A percentile compares a stretch with the other conserved stretches of the same genome.
Conservation (phyloP, 1,139 yeast genomes). For the Suhomyces coccinellae region DNA sequence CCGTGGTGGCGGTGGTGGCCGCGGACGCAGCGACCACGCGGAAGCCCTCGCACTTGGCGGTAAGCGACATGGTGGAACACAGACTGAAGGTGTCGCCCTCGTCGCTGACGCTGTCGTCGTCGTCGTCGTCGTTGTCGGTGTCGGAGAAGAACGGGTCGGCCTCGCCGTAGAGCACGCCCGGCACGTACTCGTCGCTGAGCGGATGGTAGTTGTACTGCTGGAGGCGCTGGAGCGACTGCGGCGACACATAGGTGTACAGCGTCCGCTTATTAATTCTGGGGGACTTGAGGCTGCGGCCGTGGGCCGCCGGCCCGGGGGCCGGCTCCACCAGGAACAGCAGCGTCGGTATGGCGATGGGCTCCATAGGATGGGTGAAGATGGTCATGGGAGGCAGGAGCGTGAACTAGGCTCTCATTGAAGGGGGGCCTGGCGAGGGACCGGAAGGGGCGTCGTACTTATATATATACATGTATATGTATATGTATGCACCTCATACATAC, state of each 20-base stretch:
- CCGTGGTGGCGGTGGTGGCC: background rate
- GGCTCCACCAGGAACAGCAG: background rate
- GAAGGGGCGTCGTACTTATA: background rate
- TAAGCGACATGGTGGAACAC: conserved; percentile 2
- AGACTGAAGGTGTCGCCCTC: conserved; percentile 9
- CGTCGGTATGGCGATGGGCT: conserved; percentile 11
- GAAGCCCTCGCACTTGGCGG: conserved; percentile 1
- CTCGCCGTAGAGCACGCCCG: conserved; percentile 7
- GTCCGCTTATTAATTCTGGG: conserved; percentile 6
- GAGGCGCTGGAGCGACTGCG: conserved; percentile 10
- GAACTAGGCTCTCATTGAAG: background rate
- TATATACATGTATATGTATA: no score
- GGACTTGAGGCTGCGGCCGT: conserved; percentile 1
- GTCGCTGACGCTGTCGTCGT: conserved; percentile 9
- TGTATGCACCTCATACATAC: no score
- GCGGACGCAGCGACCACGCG: background rate
- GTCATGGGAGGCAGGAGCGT: conserved; percentile 2
- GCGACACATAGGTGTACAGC: conserved; percentile 10
- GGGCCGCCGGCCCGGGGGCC: background rate
- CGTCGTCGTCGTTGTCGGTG: conserved; percentile 7
- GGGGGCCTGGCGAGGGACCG: background rate
- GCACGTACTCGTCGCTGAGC: conserved; percentile 14
- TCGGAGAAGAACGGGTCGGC: conserved; percentile 10
- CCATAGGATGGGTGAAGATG: conserved; percentile 3
- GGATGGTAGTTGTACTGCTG: conserved; percentile 11